phyloP scores from a whole-genome alignment of 2,329 filamentous ascomycete species.

The Diaporthe capsici region DNA sequence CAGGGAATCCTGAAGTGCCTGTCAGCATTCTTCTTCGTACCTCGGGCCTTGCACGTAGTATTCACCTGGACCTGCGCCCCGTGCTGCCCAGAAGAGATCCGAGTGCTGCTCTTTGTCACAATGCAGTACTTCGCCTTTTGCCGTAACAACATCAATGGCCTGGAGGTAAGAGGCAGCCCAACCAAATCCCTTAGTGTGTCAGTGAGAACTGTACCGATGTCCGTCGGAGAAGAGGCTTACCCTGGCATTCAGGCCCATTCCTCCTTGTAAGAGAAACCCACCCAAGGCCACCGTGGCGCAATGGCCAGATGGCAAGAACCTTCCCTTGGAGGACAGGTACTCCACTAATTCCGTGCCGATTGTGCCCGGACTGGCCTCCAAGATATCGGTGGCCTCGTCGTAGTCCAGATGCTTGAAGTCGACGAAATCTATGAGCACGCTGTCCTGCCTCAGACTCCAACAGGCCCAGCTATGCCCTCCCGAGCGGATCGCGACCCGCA shows the following conservation, averaged over 20 bases:
- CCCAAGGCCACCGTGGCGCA: not conserved
- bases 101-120: not conserved
- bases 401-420: not conserved
- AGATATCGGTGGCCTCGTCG: not conserved
- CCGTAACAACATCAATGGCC: slow-evolving; percentile 2
- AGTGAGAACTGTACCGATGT: not conserved
- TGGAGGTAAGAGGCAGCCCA: not conserved
- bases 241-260: slow-evolving; percentile 1
- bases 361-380: not conserved
- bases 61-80: not conserved
- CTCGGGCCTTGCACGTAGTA: rapidly evolving
- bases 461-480: slow-evolving; percentile 12
- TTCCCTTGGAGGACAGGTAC: not conserved
- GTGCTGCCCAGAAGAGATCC: not conserved
- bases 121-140: not conserved
- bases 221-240: not conserved
- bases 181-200: not conserved
- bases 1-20: not conserved
- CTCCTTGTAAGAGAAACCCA: not conserved
- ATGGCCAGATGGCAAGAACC: not conserved
- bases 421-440: slow-evolving; percentile 10
- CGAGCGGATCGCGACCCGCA: not conserved
- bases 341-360: not conserved
- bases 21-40: not conserved
- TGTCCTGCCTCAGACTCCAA: slow-evolving; percentile 6